Conservation (phyloP, 2,329 filamentous ascomycete species). For the Emmonsia crescens region DNA sequence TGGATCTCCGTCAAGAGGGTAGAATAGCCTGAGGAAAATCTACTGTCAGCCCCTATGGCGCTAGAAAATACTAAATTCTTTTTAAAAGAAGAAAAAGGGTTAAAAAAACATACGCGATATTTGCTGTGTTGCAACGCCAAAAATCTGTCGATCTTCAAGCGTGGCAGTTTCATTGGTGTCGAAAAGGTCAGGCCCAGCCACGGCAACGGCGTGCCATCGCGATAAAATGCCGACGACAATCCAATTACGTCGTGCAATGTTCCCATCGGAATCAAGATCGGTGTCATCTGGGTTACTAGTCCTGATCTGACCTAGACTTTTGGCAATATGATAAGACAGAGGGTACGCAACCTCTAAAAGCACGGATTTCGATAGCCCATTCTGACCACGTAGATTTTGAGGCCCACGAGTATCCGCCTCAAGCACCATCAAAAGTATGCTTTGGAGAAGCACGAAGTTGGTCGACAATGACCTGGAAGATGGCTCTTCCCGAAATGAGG, state of each 20-base stretch:
- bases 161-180: conserved; percentile 28
- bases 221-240: conserved; percentile 29
- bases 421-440: conserved; percentile 31
- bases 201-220: conserved; percentile 34
- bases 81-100: no score
- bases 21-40: conserved; percentile 20
- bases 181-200: conserved; percentile 30
- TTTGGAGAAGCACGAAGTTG: conserved; percentile 34
- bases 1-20: conserved; percentile 26
- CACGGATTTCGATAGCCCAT: conserved; percentile 30
- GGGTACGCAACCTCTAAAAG: conserved; percentile 31
- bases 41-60: neutral
- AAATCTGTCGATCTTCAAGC: conserved; percentile 28
- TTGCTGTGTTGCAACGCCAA: conserved; percentile 26
- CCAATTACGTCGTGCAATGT: conserved; percentile 31
- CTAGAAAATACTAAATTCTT: no score
- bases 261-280: conserved; percentile 31
- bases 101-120: conserved; percentile 28
- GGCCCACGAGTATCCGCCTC: conserved; percentile 34
- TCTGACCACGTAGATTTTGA: conserved; percentile 31
- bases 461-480: conserved; percentile 22
- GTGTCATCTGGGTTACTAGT: conserved; percentile 21
- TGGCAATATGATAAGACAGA: conserved; percentile 30
- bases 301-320: conserved; percentile 29
- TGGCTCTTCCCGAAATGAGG: conserved; percentile 29